A percentile compares a stretch with the other conserved stretches of the same genome.
phyloP scores from a whole-genome alignment of 495 filamentous ascomycete species.

The Diplogelasinospora grovesii region DNA sequence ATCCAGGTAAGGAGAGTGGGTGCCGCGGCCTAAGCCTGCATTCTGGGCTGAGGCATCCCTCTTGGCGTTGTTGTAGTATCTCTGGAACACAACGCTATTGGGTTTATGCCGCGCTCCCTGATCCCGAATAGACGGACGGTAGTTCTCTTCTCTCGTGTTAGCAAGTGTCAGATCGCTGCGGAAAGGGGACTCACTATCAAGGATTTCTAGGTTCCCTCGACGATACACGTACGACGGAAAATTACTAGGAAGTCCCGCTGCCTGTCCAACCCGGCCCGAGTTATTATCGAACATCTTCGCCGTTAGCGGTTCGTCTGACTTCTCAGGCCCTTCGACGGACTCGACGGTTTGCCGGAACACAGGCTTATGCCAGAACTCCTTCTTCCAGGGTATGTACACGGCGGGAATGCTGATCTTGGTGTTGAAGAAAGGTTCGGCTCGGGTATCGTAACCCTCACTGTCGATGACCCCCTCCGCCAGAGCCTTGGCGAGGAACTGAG shows the following conservation, averaged over 20 bases:
- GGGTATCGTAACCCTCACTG: too few relatives aligned
- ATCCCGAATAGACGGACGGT: background rate
- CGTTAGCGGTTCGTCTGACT: constrained; percentile 5
- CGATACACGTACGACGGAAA: constrained; percentile 1
- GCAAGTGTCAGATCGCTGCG: background rate
- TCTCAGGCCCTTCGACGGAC: background rate
- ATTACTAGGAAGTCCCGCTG: constrained; percentile 1
- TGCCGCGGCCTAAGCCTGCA: constrained; percentile 1
- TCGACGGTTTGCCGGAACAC: constrained; percentile 4
- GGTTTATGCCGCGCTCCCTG: constrained; percentile 1
- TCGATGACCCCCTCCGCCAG: too few relatives aligned
- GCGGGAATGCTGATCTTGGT: too few relatives aligned
- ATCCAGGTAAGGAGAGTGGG: background rate
- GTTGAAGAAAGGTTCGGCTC: too few relatives aligned
- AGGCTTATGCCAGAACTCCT: constrained; percentile 7
- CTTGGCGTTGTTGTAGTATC: constrained; percentile 1
- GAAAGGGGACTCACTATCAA: background rate
- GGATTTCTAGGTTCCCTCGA: constrained; percentile 3
- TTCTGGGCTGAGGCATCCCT: constrained; percentile 1
- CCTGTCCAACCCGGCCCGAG: background rate
- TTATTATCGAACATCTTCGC: constrained; percentile 3
- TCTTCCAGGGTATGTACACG: constrained; percentile 7
- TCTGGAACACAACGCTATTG: constrained; percentile 1
- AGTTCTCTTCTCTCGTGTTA: constrained; percentile 1
- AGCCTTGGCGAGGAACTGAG: constrained; percentile 3